Conservation (phyloP, 257 asterid genomes). For the Solanum corneliomulleri region DNA sequence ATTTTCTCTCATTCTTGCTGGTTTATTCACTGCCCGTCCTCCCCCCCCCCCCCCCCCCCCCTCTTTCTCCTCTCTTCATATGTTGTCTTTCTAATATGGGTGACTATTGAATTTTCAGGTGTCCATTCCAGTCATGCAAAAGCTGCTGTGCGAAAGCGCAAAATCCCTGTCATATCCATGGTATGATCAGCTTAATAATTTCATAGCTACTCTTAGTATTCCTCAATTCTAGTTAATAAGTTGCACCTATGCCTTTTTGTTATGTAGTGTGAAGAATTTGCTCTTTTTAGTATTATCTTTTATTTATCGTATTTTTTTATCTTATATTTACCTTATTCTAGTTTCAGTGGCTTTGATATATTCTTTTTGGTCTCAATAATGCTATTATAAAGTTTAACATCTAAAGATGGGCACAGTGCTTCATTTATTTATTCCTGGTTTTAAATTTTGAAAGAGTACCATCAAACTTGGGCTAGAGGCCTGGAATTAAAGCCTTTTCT, state of each 20-base stretch:
- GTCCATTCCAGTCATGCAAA: constrained; percentile 95
- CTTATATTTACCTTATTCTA: neutral
- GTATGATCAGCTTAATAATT: constrained; percentile 15
- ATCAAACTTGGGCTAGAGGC: neutral
- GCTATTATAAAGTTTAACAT: neutral
- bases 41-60: neutral
- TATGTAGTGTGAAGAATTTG: neutral
- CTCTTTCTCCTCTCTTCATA: neutral
- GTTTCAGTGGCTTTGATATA: neutral
- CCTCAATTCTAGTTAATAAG: neutral
- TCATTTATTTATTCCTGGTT: neutral
- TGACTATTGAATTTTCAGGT: constrained; percentile 38
- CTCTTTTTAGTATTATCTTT: neutral
- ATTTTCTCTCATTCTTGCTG: neutral
- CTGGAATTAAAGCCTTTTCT: neutral
- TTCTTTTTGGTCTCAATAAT: neutral
- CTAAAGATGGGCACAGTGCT: neutral
- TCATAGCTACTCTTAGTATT: neutral
- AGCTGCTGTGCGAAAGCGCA: constrained; percentile 92
- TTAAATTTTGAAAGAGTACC: neutral
- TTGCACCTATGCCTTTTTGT: neutral
- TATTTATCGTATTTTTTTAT: too few relatives aligned
- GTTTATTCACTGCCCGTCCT: neutral
- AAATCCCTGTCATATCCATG: constrained; percentile 96
- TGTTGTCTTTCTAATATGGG: constrained; percentile 2